Conservation (phyloP, 768 basidiomycete species). For the Agrocybe praecox region DNA sequence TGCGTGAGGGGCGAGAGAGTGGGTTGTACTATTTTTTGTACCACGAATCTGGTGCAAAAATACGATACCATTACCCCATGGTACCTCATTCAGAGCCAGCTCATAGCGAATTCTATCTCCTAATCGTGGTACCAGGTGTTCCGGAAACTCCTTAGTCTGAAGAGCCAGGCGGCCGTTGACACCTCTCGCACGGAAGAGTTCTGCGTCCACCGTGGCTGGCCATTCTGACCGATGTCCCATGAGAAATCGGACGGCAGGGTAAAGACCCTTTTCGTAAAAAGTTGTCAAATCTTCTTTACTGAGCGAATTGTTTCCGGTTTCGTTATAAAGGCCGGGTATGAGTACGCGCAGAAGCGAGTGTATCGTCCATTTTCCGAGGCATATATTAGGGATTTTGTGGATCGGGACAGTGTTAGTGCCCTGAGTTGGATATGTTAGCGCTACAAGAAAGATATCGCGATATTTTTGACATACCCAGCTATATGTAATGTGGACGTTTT, state of each 20-base stretch:
- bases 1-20: background rate
- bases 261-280: constrained; percentile 26
- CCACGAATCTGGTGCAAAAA: constrained; percentile 31
- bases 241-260: constrained; percentile 20
- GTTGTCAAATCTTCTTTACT: constrained; percentile 6
- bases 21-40: constrained; percentile 19
- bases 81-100: background rate
- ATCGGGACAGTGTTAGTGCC: constrained; percentile 5
- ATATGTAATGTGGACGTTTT: constrained; percentile 19
- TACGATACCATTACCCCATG: constrained; percentile 21
- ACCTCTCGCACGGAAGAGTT: constrained; percentile 21
- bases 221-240: constrained; percentile 17
- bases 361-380: constrained; percentile 20
- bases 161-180: constrained; percentile 16
- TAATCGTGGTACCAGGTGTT: constrained; percentile 4
- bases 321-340: constrained; percentile 24
- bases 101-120: constrained; percentile 13
- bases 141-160: constrained; percentile 18
- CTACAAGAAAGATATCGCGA: constrained; percentile 6
- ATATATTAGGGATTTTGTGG: constrained; percentile 30
- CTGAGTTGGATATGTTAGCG: background rate
- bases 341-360: constrained; percentile 23
- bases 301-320: constrained; percentile 1
- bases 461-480: background rate
- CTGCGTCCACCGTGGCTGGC: constrained; percentile 21